Base-by-base conservation (phyloP, 495 filamentous ascomycete genomes). In the Lentithecium fluviatile region DNA sequence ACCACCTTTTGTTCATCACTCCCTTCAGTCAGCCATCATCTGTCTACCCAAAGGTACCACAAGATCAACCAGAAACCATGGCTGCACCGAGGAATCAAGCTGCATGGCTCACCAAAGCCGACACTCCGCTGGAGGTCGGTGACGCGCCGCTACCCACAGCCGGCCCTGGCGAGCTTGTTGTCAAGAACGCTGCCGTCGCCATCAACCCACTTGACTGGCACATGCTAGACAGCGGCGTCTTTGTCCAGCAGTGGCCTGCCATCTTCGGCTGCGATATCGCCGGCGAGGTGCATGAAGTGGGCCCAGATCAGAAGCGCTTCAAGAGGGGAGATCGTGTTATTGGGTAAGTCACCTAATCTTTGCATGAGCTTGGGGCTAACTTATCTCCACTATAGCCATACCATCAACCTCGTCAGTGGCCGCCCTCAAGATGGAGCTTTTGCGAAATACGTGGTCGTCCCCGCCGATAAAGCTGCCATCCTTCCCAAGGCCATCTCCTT, bases 321-420 rank as follows among this genome's bases (percentile, higher is more conserved):
- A 73, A 73, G 47, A 70, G 70, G 26, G 77, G 76, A 8, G 74
- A 79, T 58, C 76, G 78, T 34, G 76, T 80, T 23, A 62, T 76
- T 48, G 78, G 73, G 62, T 74, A 66, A 45, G 69, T 53, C 45
- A 19, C 13, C 13, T 8, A 13, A 23, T 36, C 60, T 59, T 15
- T 24, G 17, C 24, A 24, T 24, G 15, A 43, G 13, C 8, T 21
- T 20, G 1, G 38, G 7, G 19, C 29, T 2, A 21, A 23, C 10
- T 53, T 56, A 42, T 43, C 52, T 0, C 54, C 54, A 57, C 64
- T 60, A 19, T 55, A 65, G 62, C 40, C 69, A 75, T n/a, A 37
- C 60, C 17, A 67, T 85, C 81, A 58, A 80, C 73, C 64, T 87
- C 77, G 12, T 77, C 58, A 63, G 84, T 79, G 48, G 79, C 57